These are phyloP conservation scores for Vicia villosa DNA, from an alignment of 306 rosid species.

Conservation along the genomic window DNA sequence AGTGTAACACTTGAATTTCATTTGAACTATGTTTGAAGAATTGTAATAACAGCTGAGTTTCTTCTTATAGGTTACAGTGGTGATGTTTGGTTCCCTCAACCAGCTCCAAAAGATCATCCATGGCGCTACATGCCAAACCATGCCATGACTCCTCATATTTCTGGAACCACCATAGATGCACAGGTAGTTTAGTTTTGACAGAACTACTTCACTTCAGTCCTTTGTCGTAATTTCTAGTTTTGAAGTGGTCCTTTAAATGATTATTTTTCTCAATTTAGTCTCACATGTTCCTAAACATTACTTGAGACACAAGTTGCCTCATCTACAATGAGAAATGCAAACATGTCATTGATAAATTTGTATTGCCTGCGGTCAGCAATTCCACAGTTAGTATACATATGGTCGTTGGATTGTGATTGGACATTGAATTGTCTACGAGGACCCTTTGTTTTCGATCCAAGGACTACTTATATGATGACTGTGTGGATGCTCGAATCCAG, in stretches of 20 bases:
- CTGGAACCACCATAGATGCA: conserved; percentile 96
- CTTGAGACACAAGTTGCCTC: not conserved
- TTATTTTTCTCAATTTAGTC: not conserved
- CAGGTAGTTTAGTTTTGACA: conserved; percentile 56
- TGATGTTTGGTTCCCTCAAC: conserved; percentile 95
- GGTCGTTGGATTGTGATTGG: not conserved
- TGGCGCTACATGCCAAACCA: conserved; percentile 99
- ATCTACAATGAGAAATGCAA: conserved; percentile 1
- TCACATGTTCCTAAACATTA: not conserved
- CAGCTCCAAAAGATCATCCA: conserved; percentile 99
- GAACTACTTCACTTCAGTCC: not conserved
- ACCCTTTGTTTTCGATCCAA: not conserved
- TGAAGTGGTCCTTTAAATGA: not conserved
- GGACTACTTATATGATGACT: not conserved
- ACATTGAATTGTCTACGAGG: not conserved
- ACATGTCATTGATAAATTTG: not conserved
- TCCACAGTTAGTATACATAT: not conserved
- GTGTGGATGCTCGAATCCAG: not conserved
- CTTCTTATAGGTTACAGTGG: conserved; percentile 79
- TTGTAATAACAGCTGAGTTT: conserved; percentile 14
- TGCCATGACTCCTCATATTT: conserved; percentile 97
- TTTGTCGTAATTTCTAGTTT: not conserved
- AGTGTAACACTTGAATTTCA: conserved; percentile 6
- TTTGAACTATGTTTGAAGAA: not conserved
- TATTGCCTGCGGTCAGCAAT: not conserved